These are phyloP conservation scores for Coniochaeta sp. DNA, from an alignment of 2,329 filamentous ascomycete genomes.

Conservation along the genomic window DNA sequence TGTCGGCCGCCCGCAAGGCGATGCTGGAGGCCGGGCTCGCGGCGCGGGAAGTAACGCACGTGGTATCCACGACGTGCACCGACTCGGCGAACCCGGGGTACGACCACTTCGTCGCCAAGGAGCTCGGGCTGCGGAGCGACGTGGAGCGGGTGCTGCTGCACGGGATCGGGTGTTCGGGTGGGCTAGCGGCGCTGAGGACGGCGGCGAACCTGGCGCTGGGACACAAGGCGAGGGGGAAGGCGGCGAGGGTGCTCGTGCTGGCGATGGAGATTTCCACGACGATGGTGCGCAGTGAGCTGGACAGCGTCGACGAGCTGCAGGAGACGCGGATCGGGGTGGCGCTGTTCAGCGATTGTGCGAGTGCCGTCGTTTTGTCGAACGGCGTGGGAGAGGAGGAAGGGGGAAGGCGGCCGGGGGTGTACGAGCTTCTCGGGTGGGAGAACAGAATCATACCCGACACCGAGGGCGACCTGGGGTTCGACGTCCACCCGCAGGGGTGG, in stretches of 20 bases:
- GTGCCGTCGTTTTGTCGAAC: constrained; percentile 58
- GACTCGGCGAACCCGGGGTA: constrained; percentile 64
- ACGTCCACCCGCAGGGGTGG: constrained; percentile 59
- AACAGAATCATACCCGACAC: constrained; percentile 56
- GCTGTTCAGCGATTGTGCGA: constrained; percentile 66
- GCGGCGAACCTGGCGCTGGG: constrained; percentile 62
- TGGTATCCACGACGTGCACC: constrained; percentile 62
- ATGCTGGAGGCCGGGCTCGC: constrained; percentile 46
- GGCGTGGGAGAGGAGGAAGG: constrained; percentile 39
- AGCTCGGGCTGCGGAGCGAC: constrained; percentile 47
- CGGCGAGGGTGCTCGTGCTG: constrained; percentile 58
- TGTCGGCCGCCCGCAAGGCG: constrained; percentile 47
- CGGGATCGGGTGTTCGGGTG: constrained; percentile 60
- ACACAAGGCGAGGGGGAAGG: constrained; percentile 48
- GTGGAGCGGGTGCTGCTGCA: constrained; percentile 61
- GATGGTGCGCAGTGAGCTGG: constrained; percentile 57
- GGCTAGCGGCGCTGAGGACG: constrained; percentile 53
- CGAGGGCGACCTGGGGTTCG: constrained; percentile 56
- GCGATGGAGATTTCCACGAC: constrained; percentile 57
- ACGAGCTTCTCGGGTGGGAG: constrained; percentile 60
- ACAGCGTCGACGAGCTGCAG: constrained; percentile 51
- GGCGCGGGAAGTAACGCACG: constrained; percentile 52
- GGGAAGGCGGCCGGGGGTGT: constrained; percentile 32
- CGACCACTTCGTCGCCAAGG: constrained; percentile 56
- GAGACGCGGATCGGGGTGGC: constrained; percentile 58